phyloP scores from a whole-genome alignment of 2,329 filamentous ascomycete species.

The Lecanicillium sp. region DNA sequence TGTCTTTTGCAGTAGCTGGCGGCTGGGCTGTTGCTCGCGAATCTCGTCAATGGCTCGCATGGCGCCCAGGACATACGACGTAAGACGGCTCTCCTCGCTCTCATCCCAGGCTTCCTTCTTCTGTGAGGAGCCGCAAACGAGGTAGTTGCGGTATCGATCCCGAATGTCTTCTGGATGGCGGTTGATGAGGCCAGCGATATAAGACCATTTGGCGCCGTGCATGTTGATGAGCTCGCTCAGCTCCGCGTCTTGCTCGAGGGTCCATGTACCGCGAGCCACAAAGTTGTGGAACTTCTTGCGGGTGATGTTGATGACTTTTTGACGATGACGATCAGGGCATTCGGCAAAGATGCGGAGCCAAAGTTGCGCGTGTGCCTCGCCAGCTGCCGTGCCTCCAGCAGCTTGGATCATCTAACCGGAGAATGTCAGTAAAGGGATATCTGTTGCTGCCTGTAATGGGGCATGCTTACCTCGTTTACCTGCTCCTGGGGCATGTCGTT shows the following conservation, averaged over 20 bases:
- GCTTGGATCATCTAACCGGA: constrained; percentile 26
- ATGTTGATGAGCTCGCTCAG: constrained; percentile 25
- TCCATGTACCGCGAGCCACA: constrained; percentile 42
- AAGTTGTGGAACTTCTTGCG: constrained; percentile 61
- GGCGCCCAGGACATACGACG: constrained; percentile 43
- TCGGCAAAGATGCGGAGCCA: constrained; percentile 41
- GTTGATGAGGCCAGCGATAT: constrained; percentile 54
- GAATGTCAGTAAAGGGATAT: constrained; percentile 11
- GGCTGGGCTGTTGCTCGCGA: constrained; percentile 23
- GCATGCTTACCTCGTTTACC: constrained; percentile 35
- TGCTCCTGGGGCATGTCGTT: constrained; percentile 33
- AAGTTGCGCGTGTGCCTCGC: constrained; percentile 32
- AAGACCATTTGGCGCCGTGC: constrained; percentile 47
- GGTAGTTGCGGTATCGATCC: constrained; percentile 63
- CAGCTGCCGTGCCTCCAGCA: constrained; percentile 26
- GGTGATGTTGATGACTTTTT: constrained; percentile 47
- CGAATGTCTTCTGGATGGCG: constrained; percentile 59
- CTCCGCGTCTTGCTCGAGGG: constrained; percentile 27
- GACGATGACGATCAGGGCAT: constrained; percentile 42
- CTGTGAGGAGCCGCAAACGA: constrained; percentile 47
- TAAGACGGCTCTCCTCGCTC: constrained; percentile 50
- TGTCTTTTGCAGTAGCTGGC: constrained; percentile 25
- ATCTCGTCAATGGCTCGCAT: constrained; percentile 38
- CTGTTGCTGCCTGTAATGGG: constrained; percentile 22
- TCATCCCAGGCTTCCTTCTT: constrained; percentile 51